These are phyloP conservation scores for Salvia miltiorrhiza DNA, from an alignment of 257 asterid species.

Conservation along the genomic window DNA sequence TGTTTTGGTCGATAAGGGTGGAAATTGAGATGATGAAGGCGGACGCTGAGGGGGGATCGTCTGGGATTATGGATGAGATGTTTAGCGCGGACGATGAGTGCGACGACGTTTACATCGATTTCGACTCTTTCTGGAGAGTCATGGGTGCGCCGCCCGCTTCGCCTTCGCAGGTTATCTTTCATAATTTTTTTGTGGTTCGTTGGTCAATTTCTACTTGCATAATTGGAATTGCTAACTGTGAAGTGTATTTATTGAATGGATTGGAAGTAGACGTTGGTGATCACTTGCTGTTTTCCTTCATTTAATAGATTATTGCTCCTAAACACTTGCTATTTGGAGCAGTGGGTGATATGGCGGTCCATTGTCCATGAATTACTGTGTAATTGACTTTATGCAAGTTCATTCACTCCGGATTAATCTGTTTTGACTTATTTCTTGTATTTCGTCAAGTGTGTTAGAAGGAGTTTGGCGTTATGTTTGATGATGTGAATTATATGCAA, in stretches of 20 bases:
- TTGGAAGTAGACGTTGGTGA: not conserved
- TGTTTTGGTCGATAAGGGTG: not conserved
- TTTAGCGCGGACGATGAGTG: constrained; percentile 20
- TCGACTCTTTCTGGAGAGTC: constrained; percentile 39
- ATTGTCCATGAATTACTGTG: not conserved
- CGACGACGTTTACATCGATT: constrained; percentile 42
- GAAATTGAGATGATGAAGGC: constrained; percentile 45
- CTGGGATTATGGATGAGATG: constrained; percentile 26
- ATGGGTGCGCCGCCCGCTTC: constrained; percentile 37
- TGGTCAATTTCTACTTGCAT: not conserved
- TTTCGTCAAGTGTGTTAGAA: not conserved
- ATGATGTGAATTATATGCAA: no score
- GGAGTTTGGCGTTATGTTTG: not conserved
- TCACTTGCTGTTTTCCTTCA: not conserved
- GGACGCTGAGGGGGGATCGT: constrained; percentile 29
- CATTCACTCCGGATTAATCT: not conserved
- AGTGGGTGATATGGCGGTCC: constrained; percentile 11
- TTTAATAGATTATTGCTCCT: not conserved
- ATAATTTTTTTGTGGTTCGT: not conserved
- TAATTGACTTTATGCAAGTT: constrained; percentile 2
- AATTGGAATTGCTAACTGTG: not conserved
- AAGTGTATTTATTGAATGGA: constrained; percentile 1
- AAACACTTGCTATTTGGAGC: not conserved
- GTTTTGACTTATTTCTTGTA: not conserved
- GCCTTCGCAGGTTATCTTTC: constrained; percentile 27